Evolutionary conservation across 2,329 filamentous ascomycete species (phyloP).

Genomic region (Fusarium sp.): DNA sequence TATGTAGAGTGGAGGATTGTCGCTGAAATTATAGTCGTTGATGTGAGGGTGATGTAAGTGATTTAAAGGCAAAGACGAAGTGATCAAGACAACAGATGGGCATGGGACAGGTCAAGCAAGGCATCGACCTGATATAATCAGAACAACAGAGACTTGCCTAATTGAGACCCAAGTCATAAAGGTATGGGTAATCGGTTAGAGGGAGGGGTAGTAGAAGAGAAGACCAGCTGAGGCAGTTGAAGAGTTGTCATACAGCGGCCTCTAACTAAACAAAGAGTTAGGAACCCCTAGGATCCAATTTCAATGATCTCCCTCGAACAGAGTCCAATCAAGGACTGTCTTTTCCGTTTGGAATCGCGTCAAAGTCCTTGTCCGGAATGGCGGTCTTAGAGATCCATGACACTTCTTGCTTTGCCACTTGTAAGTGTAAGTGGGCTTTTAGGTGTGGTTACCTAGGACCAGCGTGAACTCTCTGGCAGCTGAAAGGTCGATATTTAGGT

Average conservation of each 20-base stretch:
- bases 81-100: neutral
- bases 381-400: constrained; percentile 22
- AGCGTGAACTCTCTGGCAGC: neutral
- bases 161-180: neutral
- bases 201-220: constrained; percentile 1
- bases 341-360: neutral
- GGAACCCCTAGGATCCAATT: neutral
- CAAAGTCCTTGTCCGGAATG: constrained; percentile 9
- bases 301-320: neutral
- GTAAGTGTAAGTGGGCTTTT: constrained; percentile 1
- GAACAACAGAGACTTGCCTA: neutral
- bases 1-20: neutral
- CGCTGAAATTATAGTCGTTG: neutral
- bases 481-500: neutral
- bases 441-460: constrained; percentile 8
- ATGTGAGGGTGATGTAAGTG: constrained; percentile 20
- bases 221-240: neutral
- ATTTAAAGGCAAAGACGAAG: neutral
- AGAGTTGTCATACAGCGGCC: constrained; percentile 10
- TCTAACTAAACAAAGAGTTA: constrained; percentile 14
- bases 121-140: neutral
- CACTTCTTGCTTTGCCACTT: constrained; percentile 32
- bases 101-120: neutral
- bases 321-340: constrained; percentile 8
- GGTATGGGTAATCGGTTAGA: neutral